Percentiles rank a stretch among this genome's conserved stretches.
These are phyloP conservation scores for Medicago truncatula DNA, from an alignment of 306 rosid species.

Conservation along the genomic window MtrunA17r5.0-ANR NC_053042.1:6308501-6309000, in stretches of 20 bases:
- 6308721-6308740: slow-evolving; percentile 49
- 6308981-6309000: too few relatives aligned
- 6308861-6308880: not conserved
- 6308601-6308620: slow-evolving; percentile 2
- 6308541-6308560: too few relatives aligned
- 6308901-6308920: not conserved
- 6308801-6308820: not conserved
- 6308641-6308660: not conserved
- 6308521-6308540: too few relatives aligned
- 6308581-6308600: not conserved
- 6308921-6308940: too few relatives aligned
- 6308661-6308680: not conserved
- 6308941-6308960: too few relatives aligned
- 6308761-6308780: slow-evolving; percentile 44
- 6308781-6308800: slow-evolving; percentile 21
- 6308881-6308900: not conserved
- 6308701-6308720: slow-evolving; percentile 60
- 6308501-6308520: too few relatives aligned
- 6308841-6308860: not conserved
- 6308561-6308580: not conserved
- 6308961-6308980: too few relatives aligned
- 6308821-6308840: slow-evolving; percentile 1
- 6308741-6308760: slow-evolving; percentile 24
- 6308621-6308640: not conserved
- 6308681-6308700: slow-evolving; percentile 51